Conservation (phyloP, 2,329 filamentous ascomycete genomes). For the Penicillium griseofulvum region DNA sequence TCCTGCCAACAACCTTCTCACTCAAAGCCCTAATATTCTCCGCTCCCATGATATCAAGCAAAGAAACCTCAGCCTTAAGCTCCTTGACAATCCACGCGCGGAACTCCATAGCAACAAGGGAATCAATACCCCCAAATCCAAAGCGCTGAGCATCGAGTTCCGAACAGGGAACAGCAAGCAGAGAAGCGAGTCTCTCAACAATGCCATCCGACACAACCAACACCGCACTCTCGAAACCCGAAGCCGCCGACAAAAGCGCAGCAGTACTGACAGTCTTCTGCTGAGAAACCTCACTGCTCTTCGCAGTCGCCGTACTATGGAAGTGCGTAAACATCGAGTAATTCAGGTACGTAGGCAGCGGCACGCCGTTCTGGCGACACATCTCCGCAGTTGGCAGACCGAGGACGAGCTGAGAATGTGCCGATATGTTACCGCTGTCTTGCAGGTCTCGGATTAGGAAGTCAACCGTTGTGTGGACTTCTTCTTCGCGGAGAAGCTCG, state of each 20-base stretch:
- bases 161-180: constrained; percentile 26
- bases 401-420: constrained; percentile 15
- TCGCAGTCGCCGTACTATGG: not conserved
- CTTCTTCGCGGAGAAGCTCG: constrained; percentile 21
- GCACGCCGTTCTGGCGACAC: constrained; percentile 17
- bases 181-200: constrained; percentile 15
- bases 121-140: constrained; percentile 27
- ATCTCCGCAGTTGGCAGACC: constrained; percentile 21
- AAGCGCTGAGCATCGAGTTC: constrained; percentile 27
- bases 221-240: constrained; percentile 5
- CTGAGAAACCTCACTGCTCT: not conserved
- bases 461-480: constrained; percentile 23
- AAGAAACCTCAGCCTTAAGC: constrained; percentile 25
- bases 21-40: constrained; percentile 19
- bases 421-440: not conserved
- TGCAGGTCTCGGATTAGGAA: constrained; percentile 15
- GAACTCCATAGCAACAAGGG: constrained; percentile 33
- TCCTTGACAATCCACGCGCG: constrained; percentile 31
- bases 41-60: constrained; percentile 23
- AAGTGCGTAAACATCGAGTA: constrained; percentile 29
- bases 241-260: constrained; percentile 5
- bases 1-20: constrained; percentile 16
- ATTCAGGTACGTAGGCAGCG: constrained; percentile 23
- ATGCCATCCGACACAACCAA: constrained; percentile 15
- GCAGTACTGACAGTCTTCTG: constrained; percentile 10